Evolutionary conservation across 2,329 filamentous ascomycete species (phyloP), one percentile per base, ranked within the genome.

Genomic region (Fusarium burgessii): DNA sequence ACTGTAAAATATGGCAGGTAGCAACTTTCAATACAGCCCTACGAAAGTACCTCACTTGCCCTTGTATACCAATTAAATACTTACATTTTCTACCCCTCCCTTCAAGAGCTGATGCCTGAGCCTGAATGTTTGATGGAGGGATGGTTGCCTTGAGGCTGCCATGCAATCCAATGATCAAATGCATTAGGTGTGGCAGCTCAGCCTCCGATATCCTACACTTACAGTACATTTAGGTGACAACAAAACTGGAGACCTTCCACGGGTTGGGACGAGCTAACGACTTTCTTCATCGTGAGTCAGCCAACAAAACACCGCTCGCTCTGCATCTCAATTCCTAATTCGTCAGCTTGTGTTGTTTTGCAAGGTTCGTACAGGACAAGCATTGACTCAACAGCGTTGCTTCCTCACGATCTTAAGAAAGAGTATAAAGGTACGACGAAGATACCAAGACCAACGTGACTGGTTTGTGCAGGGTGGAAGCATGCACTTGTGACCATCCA

Each of bases 91-190:
- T 58, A 36, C 59, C 59, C 54, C 55, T 59, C 60, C 46, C 29
- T 52, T 54, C 17, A 51, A 23, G 18, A 23, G 41, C 51, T 64
- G 68, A 71, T 71, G 68, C 68, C 68, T 71, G 58, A 60, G 64
- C 41, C 47, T 68, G 58, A 57, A 47, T 38, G 52, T 29, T 42
- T 20, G n/a, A 25, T 40, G 40, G 62, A 42, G 40, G 40, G 29
- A 49, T 61, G 68, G 68, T 69, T 71, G 68, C 68, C 68, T 71
- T 71, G 68, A 72, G 69, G 69, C 60, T 66, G 58, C 70, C 41
- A 52, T 62, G 50, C 58, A 43, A 23, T 41, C 23, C 32, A 66
- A 58, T 33, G 25, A 33, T 18, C 12, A 20, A 51, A 23, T 27
- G 33, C 17, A 52, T 20, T 25, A 55, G n/a, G 27, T 55, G 51